Evolutionary conservation across 2,329 filamentous ascomycete genomes (phyloP).

Genomic region (Chaetomium sp.): DNA sequence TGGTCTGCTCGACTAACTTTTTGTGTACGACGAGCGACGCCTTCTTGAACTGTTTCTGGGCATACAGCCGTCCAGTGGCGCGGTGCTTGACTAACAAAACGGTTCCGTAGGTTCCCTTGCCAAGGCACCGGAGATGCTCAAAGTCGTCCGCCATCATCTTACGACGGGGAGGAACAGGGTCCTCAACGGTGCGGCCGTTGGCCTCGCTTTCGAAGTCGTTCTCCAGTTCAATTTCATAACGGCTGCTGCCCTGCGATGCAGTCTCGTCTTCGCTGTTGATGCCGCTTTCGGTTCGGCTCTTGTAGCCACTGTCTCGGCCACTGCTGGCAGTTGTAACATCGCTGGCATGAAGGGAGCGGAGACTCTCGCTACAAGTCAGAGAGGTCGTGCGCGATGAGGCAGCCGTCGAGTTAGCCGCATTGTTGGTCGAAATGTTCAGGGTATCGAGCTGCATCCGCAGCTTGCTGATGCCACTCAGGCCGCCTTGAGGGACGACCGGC

Average conservation of each 20-base stretch:
- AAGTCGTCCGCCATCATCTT: slow-evolving; percentile 96
- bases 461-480: slow-evolving; percentile 74
- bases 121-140: slow-evolving; percentile 84
- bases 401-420: slow-evolving; percentile 31
- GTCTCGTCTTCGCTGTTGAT: slow-evolving; percentile 66
- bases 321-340: slow-evolving; percentile 57
- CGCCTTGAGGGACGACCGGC: slow-evolving; percentile 54
- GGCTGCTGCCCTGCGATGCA: slow-evolving; percentile 70
- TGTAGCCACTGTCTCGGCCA: slow-evolving; percentile 56
- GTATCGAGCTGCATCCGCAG: slow-evolving; percentile 81
- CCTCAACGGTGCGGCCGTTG: slow-evolving; percentile 55
- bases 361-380: slow-evolving; percentile 56
- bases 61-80: slow-evolving; percentile 83
- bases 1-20: slow-evolving; percentile 94
- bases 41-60: slow-evolving; percentile 98
- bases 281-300: slow-evolving; percentile 55
- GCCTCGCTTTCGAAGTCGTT: slow-evolving; percentile 79
- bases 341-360: slow-evolving; percentile 40
- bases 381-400: slow-evolving; percentile 56
- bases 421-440: slow-evolving; percentile 69
- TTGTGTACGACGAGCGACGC: slow-evolving; percentile 94
- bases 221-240: slow-evolving; percentile 83
- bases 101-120: slow-evolving; percentile 94
- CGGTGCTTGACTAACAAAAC: slow-evolving; percentile 91
- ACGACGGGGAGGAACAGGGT: slow-evolving; percentile 58